Conservation (phyloP, 805 yeast genomes). For the Candida golubevii region DNA sequence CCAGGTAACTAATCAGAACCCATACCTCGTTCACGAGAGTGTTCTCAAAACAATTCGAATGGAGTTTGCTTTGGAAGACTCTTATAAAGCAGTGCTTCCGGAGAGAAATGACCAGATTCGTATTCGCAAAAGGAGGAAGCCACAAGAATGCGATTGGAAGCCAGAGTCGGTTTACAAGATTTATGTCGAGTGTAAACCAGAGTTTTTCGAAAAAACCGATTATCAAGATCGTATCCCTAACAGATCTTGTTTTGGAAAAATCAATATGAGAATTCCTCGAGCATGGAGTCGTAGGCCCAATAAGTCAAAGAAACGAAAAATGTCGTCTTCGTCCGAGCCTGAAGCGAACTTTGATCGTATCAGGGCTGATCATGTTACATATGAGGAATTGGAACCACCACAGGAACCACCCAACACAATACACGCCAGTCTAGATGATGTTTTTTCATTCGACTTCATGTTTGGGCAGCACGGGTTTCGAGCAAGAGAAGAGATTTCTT, state of each 20-base stretch:
- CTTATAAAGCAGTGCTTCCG: slow-evolving; percentile 7
- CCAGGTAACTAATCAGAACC: slow-evolving; percentile 12
- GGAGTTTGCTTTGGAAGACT: slow-evolving; percentile 14
- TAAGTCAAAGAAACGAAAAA: slow-evolving; percentile 10
- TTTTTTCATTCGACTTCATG: slow-evolving; percentile 11
- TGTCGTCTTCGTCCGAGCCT: slow-evolving; percentile 4
- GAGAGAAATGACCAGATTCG: slow-evolving; percentile 6
- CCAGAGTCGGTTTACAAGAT: slow-evolving; percentile 19
- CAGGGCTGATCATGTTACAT: slow-evolving; percentile 2
- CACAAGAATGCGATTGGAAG: slow-evolving; percentile 16
- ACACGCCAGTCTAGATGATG: slow-evolving; percentile 6
- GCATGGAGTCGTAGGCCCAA: slow-evolving; percentile 35
- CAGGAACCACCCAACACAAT: slow-evolving; percentile 1
- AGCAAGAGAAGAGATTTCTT: slow-evolving; percentile 20
- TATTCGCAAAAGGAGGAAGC: slow-evolving; percentile 13
- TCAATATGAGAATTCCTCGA: slow-evolving; percentile 35
- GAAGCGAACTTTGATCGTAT: slow-evolving; percentile 3
- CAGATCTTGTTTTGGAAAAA: slow-evolving; percentile 35
- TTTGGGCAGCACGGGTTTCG: slow-evolving; percentile 10
- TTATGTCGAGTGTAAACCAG: slow-evolving; percentile 20
- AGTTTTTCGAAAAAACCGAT: slow-evolving; percentile 26
- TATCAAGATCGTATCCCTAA: slow-evolving; percentile 26
- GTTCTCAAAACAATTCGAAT: slow-evolving; percentile 11
- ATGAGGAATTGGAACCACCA: slow-evolving; percentile 6
- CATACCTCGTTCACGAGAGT: slow-evolving; percentile 13